Conservation (phyloP, 228 moss, liverwort and hornwort species). For the Sphagnum magellanicum region DNA sequence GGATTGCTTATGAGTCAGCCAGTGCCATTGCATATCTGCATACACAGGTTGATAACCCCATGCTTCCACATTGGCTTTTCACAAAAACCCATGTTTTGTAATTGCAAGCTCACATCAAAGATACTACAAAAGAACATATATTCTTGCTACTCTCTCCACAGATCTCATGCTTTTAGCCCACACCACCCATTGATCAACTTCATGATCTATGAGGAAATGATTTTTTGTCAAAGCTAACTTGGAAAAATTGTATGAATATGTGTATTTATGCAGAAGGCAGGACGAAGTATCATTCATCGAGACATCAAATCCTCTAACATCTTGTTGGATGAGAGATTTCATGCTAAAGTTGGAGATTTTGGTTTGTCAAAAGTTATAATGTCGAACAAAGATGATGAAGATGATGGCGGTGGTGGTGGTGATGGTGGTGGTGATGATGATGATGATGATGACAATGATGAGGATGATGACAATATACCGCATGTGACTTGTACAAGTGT, state of each 20-base stretch:
- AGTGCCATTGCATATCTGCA: neutral
- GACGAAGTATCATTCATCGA: slow-evolving; percentile 74
- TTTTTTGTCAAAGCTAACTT: no score
- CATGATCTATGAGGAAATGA: no score
- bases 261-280: slow-evolving; percentile 79
- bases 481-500: neutral
- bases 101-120: no score
- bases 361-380: slow-evolving; percentile 55
- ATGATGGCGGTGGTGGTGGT: neutral
- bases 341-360: slow-evolving; percentile 87
- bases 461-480: slow-evolving; percentile 17
- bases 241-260: slow-evolving; percentile 15
- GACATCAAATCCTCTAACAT: slow-evolving; percentile 88
- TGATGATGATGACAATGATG: neutral
- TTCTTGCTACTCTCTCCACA: no score
- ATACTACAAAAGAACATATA: no score
- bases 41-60: neutral
- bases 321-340: slow-evolving; percentile 51
- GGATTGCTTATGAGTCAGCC: neutral
- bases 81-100: no score
- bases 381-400: neutral
- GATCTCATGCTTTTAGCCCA: no score
- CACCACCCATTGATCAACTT: no score
- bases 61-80: no score
- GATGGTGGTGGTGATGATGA: neutral